These are phyloP conservation scores for Metarhizium anisopliae DNA, from an alignment of 2,329 filamentous ascomycete genomes.

Conservation along the genomic window DNA sequence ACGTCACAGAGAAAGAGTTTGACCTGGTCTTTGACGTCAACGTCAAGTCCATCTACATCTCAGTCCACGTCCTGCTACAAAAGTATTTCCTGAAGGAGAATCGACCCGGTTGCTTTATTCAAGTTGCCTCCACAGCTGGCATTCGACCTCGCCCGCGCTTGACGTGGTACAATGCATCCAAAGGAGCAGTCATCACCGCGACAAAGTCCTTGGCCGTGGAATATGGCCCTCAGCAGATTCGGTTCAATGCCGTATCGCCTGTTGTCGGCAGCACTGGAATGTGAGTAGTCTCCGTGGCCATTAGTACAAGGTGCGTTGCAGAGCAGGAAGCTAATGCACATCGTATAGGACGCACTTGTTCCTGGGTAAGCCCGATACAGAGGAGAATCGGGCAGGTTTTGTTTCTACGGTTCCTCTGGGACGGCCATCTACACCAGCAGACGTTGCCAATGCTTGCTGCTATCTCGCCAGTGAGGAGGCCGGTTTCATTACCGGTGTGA, in stretches of 20 bases:
- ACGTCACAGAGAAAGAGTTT: slow-evolving; percentile 58
- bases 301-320: background rate
- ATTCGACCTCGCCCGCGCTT: slow-evolving; percentile 50
- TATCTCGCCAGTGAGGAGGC: slow-evolving; percentile 66
- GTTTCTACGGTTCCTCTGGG: slow-evolving; percentile 46
- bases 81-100: slow-evolving; percentile 46
- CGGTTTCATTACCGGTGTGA: slow-evolving; percentile 33
- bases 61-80: slow-evolving; percentile 48
- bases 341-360: slow-evolving; percentile 35
- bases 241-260: slow-evolving; percentile 64
- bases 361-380: slow-evolving; percentile 52
- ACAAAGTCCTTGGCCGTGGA: slow-evolving; percentile 57
- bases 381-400: slow-evolving; percentile 48
- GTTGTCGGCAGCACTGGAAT: slow-evolving; percentile 59
- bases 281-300: slow-evolving; percentile 16
- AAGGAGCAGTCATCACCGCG: slow-evolving; percentile 55
- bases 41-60: slow-evolving; percentile 57
- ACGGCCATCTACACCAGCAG: slow-evolving; percentile 46
- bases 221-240: slow-evolving; percentile 62
- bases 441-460: slow-evolving; percentile 62
- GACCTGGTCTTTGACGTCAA: slow-evolving; percentile 60
- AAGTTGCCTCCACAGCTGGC: slow-evolving; percentile 56
- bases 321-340: background rate
- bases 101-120: slow-evolving; percentile 52
- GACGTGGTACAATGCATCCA: slow-evolving; percentile 63